phyloP scores from a whole-genome alignment of 1,139 yeast species.

The Scheffersomyces stambukii region DNA sequence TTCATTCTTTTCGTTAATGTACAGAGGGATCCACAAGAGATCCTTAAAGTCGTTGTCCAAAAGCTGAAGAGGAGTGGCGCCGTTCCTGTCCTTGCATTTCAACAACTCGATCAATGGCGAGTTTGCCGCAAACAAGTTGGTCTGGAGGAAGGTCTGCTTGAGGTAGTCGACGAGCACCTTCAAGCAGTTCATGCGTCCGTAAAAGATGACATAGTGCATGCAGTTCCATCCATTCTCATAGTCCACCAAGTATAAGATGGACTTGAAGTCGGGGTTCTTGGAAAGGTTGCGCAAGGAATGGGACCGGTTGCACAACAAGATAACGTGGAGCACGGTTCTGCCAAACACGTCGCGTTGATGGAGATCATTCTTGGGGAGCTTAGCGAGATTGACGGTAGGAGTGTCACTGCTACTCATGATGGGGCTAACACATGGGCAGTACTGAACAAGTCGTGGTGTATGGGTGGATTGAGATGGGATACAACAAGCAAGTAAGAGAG shows the following conservation, averaged over 20 bases:
- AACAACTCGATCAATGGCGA: slow-evolving; percentile 34
- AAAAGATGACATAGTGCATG: slow-evolving; percentile 62
- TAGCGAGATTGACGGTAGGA: slow-evolving; percentile 12
- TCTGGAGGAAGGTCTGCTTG: slow-evolving; percentile 14
- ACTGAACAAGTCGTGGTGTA: not conserved
- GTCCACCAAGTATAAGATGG: slow-evolving; percentile 47
- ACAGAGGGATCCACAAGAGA: slow-evolving; percentile 42
- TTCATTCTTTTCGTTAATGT: slow-evolving; percentile 31
- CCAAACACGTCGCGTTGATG: slow-evolving; percentile 68
- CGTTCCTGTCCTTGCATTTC: slow-evolving; percentile 62
- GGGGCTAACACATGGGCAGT: not conserved
- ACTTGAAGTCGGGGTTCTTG: slow-evolving; percentile 37
- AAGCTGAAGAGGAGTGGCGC: slow-evolving; percentile 61
- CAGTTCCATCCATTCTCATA: slow-evolving; percentile 83
- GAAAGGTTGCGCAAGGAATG: slow-evolving; percentile 46
- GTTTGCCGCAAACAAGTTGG: slow-evolving; percentile 16
- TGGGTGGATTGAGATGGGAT: not conserved
- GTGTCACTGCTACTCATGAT: slow-evolving; percentile 3
- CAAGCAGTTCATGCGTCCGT: slow-evolving; percentile 57
- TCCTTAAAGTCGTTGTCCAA: slow-evolving; percentile 40
- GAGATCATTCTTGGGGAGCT: slow-evolving; percentile 40
- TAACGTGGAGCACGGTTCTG: slow-evolving; percentile 59
- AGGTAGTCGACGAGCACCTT: slow-evolving; percentile 42
- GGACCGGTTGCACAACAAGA: slow-evolving; percentile 48
- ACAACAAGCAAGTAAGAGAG: no score